phyloP scores from a whole-genome alignment of 225 moss, liverwort and hornwort genomes.

The Marchantia polymorpha region DNA sequence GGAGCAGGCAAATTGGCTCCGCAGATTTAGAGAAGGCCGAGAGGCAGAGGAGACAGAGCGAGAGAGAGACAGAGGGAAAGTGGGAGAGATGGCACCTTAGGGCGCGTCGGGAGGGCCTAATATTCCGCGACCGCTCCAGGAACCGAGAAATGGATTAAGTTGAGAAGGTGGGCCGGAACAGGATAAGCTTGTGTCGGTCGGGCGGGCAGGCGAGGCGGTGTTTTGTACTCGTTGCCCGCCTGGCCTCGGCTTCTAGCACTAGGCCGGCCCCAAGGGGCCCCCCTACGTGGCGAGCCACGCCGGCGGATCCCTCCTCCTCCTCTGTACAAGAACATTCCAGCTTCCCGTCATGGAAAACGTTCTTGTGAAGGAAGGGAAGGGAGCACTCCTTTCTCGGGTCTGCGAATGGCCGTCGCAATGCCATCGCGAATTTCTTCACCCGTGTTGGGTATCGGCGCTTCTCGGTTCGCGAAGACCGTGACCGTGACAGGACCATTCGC shows the following conservation, averaged over 20 bases:
- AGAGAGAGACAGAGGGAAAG: background rate
- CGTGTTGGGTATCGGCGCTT: too few relatives aligned
- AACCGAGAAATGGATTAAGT: background rate
- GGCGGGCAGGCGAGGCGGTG: background rate
- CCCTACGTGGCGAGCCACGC: constrained; percentile 4
- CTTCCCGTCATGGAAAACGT: too few relatives aligned
- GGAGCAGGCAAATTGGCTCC: background rate
- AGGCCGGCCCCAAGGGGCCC: background rate
- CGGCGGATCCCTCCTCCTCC: background rate
- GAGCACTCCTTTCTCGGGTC: too few relatives aligned
- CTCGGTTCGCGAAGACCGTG: too few relatives aligned
- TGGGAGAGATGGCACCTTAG: background rate
- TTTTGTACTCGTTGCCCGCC: background rate
- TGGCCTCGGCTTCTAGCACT: background rate
- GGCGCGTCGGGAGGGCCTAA: background rate
- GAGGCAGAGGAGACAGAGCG: background rate
- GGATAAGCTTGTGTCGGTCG: background rate
- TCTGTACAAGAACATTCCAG: background rate
- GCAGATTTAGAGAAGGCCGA: background rate
- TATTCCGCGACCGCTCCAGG: background rate
- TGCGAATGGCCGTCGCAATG: too few relatives aligned
- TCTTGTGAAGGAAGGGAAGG: too few relatives aligned
- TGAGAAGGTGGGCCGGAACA: background rate
- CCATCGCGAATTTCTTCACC: too few relatives aligned
- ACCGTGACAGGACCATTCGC: too few relatives aligned